Evolutionary conservation across 805 yeast species (phyloP), one percentile per base, ranked within the genome.

Genomic region (Middelhovenomyces tepae): DNA sequence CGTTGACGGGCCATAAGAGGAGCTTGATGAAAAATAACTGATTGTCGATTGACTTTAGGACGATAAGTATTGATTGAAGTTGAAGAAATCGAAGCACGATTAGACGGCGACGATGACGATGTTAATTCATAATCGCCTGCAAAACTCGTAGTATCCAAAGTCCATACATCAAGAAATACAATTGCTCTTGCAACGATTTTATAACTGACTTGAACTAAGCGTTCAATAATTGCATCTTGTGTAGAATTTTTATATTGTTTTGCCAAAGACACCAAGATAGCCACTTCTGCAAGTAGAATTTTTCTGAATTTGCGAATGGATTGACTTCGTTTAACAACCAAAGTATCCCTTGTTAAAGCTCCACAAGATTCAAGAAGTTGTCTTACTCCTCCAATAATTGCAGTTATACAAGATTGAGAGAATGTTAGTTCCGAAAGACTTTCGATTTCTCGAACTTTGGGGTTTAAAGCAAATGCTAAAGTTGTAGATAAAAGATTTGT

Each of bases 331-430:
- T 40, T 41, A 11, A 60, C 58, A 3, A 47, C 43, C 10, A 44
- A 46, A 7, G 59, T 44, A 27, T 58, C 60, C 2, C 60, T 46
- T 5, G 56, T 52, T 9, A 58, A 48, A 10, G 59, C 48, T 5
- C 55, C 52, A 13, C 59, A 50, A 22, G 48, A 38, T 27, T 54
- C 56, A 10, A 61, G 50, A 20, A 60, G 39, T 10, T 54, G 45
- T 28, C 61, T 48, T 22, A 60, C 63, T 19, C 64, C 65, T 20
- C 55, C 46, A 28, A 61, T 56, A 20, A 59, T 49, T 34, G 50
- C 53, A 27, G 59, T 57, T 39, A 60, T 52, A 7, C 60, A 54
- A 11, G 56, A 47, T 31, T 59, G 64, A 14, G 54, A 46, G 31
- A 55, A 52, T 2, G 59, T 54, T 44, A 33, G 45, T 22, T 29